Evolutionary conservation across 306 rosid genomes (phyloP), one percentile per base, ranked within the genome.

Genomic region (Argentina anserina): DNA sequence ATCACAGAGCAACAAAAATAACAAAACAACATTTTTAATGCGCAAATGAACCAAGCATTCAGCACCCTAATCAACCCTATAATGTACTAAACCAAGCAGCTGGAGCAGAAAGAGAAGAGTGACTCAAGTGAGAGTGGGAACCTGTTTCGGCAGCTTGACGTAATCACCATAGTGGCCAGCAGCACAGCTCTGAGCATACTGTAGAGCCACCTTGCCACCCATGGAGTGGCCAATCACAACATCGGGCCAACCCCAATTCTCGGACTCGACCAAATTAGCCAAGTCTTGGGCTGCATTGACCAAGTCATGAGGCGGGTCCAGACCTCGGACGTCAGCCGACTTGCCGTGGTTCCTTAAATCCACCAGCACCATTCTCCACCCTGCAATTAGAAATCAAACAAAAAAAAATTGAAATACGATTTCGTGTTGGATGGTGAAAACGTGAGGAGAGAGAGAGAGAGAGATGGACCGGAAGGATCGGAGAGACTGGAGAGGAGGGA

Each of bases 161-260:
- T 84, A 81, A 76, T 79, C 81, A 17, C 98, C 97, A 72, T 86
- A 93, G 0, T 93, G 82, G 23, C 96, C 90, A 37, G 70, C 78
- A 74, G 79, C 84, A 81, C 92, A 85, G 76, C 92, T 88, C 79
- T 86, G 66, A 0, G 79, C 84, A 79, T 71, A 89, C 47, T 93
- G 97, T 36, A 93, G 76, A 71, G 90, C 94, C 36, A 91, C 94
- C 69, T 93, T 93, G 10, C 98, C 98, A 60, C 98, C 98, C 96
- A 91, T 62, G 76, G 97, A 93, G 61, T 93, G 97, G 0, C 97
- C 98, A 14, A 93, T 56, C 73, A 93, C 95, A 82, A 91, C 92
- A 76, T 94, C 97, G 3, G 98, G 98, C 97, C 97, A 94, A 47
- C 64, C 36, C 98, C 98, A 94, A 29, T 88, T 91, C 76, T 73